phyloP scores from a whole-genome alignment of 805 yeast genomes.

The Candida rishiriensis region DNA sequence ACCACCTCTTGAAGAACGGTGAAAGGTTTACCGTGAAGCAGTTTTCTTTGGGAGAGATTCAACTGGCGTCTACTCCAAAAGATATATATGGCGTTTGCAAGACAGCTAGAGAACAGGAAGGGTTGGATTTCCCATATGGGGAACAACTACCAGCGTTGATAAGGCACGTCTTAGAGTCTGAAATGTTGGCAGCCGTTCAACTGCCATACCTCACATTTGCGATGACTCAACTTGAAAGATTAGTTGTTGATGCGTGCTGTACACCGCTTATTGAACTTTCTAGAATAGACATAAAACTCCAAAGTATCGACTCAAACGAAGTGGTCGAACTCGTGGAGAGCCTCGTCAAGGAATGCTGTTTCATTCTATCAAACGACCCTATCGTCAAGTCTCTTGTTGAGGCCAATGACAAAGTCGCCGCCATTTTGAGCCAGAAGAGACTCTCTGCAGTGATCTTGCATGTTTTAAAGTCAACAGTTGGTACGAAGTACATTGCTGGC shows the following conservation, averaged over 20 bases:
- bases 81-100: slow-evolving; percentile 1
- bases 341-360: slow-evolving; percentile 14
- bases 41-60: slow-evolving; percentile 18
- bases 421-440: too few relatives aligned
- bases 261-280: slow-evolving; percentile 13
- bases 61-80: slow-evolving; percentile 16
- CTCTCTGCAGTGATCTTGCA: too few relatives aligned
- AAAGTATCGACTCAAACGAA: too few relatives aligned
- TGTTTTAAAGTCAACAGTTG: too few relatives aligned
- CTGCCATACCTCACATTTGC: slow-evolving; percentile 17
- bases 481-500: too few relatives aligned
- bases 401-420: too few relatives aligned
- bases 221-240: slow-evolving; percentile 18
- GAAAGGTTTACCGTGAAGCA: slow-evolving; percentile 21
- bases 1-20: slow-evolving; percentile 15
- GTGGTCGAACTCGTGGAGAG: background rate
- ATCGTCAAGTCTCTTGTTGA: background rate
- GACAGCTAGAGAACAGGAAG: slow-evolving; percentile 3
- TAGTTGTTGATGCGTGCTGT: slow-evolving; percentile 20
- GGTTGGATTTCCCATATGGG: slow-evolving; percentile 10
- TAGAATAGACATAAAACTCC: slow-evolving; percentile 1
- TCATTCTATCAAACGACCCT: slow-evolving; percentile 5
- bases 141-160: slow-evolving; percentile 11
- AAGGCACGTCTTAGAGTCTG: slow-evolving; percentile 7
- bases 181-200: slow-evolving; percentile 16